phyloP scores from a whole-genome alignment of 768 basidiomycete genomes.

The Tubosaeta brunneosetosa region DNA sequence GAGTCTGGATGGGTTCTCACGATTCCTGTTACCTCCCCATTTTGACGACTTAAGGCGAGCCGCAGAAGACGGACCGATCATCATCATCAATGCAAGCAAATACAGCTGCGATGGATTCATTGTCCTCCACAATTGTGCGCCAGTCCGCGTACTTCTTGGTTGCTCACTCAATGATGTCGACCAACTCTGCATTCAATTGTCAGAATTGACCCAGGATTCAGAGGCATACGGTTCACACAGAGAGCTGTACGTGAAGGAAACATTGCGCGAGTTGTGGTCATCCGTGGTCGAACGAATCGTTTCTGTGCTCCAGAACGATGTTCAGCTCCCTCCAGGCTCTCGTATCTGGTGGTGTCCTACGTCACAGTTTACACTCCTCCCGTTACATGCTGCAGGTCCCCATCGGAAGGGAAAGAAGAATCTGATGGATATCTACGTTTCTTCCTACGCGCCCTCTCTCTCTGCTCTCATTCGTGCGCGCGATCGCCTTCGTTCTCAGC shows the following conservation, averaged over 20 bases:
- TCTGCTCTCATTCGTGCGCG: background rate
- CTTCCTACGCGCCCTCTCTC: background rate
- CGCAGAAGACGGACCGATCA: background rate
- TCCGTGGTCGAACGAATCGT: background rate
- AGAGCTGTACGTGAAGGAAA: background rate
- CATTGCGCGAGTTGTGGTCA: background rate
- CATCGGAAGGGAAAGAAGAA: background rate
- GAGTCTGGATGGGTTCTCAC: background rate
- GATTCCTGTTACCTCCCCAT: background rate
- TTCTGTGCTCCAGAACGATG: background rate
- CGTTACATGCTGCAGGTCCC: background rate
- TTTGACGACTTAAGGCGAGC: background rate
- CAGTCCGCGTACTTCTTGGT: background rate
- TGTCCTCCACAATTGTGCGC: background rate
- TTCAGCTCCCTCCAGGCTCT: background rate
- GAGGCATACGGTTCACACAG: background rate
- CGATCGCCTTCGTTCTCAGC: background rate
- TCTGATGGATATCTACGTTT: background rate
- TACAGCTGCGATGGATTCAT: background rate
- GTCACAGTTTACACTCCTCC: background rate
- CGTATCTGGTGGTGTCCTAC: constrained; percentile 2
- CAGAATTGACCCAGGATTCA: background rate
- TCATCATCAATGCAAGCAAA: background rate
- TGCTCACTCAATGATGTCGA: background rate
- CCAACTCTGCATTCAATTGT: background rate